Evolutionary conservation across 2,329 filamentous ascomycete species (phyloP), one percentile per base, ranked within the genome.

Genomic region (Apiospora saccharicola): DNA sequence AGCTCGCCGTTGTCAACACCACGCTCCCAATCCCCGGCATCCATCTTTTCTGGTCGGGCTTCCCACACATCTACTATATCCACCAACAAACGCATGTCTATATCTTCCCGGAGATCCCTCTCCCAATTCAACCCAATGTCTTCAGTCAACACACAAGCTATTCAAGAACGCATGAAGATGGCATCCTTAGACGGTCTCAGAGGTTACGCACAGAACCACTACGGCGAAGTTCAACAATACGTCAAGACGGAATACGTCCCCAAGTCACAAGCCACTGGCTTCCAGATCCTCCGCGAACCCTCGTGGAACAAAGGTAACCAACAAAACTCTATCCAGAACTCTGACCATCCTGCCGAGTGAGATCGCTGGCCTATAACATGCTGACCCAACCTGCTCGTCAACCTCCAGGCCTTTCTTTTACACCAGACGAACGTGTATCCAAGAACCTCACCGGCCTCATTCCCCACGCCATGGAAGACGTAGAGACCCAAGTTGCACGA

Each of bases 361-460:
- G 16, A 26, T 8, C 67, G 22, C 16, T 37, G 47, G 14, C n/a
- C 44, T 68, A 68, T 49, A 49, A 77, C 24, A 69, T 53, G 69
- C 73, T 75, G 61, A 70, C 67, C n/a, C 64, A 69, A 72, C 69
- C 71, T 69, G 61, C 2, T 30, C 67, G 51, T 51, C 16, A 13
- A n/a, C 12, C 19, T 41, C 57, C 76, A 92, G 90, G 90, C 77
- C 87, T 91, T 69, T 88, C 90, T 53, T 92, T 92, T 80, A 89
- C 86, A 19, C 90, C 90, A 46, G 90, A 91, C 75, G 88, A 92
- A 82, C 89, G 90, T 76, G 83, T 90, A 71, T 81, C 82, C 79
- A 90, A 90, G 84, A 91, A 92, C 85, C 86, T 92, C 74, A 91
- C 90, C 57, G 90, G 90, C 74, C 86, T 92, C 77, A 84, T 92